These are phyloP conservation scores for Nakaseomyces uthaithaninus DNA, from an alignment of 1,139 yeast species.

Conservation along the genomic window DNA sequence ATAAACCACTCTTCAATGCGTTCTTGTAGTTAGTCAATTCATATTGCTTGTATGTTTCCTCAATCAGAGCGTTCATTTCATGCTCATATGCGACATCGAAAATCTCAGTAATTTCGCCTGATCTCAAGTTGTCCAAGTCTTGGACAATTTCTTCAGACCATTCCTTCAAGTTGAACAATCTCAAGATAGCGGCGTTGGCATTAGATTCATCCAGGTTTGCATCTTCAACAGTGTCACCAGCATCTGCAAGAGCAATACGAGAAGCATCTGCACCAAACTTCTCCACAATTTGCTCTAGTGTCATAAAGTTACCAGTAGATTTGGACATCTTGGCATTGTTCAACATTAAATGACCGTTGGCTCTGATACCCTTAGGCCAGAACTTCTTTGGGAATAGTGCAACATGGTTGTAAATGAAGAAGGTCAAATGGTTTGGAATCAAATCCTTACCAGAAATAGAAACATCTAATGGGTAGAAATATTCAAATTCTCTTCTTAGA, in stretches of 20 bases:
- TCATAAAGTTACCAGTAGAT: slow-evolving; percentile 95
- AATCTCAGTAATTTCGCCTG: slow-evolving; percentile 59
- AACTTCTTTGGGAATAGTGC: slow-evolving; percentile 82
- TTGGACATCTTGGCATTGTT: slow-evolving; percentile 98
- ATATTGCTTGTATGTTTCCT: slow-evolving; percentile 63
- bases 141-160: slow-evolving; percentile 79
- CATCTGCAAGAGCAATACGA: slow-evolving; percentile 96
- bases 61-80: slow-evolving; percentile 81
- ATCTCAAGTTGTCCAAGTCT: slow-evolving; percentile 49
- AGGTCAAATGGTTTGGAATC: slow-evolving; percentile 94
- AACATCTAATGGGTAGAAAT: slow-evolving; percentile 87
- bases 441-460: slow-evolving; percentile 95
- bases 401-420: slow-evolving; percentile 86
- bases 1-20: slow-evolving; percentile 84
- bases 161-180: slow-evolving; percentile 85
- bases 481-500: slow-evolving; percentile 89
- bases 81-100: slow-evolving; percentile 87
- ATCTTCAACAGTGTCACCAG: slow-evolving; percentile 96
- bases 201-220: slow-evolving; percentile 96
- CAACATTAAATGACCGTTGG: slow-evolving; percentile 89
- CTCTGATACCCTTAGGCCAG: slow-evolving; percentile 95
- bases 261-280: slow-evolving; percentile 98
- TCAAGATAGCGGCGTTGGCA: slow-evolving; percentile 94
- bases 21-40: slow-evolving; percentile 70
- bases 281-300: slow-evolving; percentile 71